These are phyloP conservation scores for Candida ulmi DNA, from an alignment of 805 yeast species.

Conservation along the genomic window DNA sequence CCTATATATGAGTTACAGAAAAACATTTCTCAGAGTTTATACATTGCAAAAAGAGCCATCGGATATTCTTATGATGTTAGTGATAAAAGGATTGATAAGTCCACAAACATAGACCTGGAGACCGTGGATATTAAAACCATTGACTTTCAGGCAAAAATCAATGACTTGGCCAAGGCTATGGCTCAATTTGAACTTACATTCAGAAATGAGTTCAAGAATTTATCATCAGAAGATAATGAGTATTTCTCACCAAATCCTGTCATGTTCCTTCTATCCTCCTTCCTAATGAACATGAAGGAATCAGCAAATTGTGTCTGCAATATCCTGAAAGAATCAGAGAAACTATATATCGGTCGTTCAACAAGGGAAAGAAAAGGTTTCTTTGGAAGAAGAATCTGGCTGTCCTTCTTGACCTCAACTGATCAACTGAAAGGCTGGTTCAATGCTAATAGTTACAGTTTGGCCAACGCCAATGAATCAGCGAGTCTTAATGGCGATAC, in stretches of 20 bases:
- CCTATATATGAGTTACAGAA: constrained; percentile 31
- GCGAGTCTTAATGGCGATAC: constrained; percentile 29
- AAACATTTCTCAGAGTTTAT: constrained; percentile 28
- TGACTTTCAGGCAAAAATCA: constrained; percentile 22
- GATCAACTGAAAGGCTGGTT: constrained; percentile 33
- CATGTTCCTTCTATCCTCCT: constrained; percentile 43
- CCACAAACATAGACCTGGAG: constrained; percentile 10
- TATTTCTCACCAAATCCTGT: constrained; percentile 41
- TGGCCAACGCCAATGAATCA: constrained; percentile 26
- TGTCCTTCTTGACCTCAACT: constrained; percentile 31
- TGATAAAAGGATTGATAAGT: neutral
- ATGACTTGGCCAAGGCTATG: constrained; percentile 25
- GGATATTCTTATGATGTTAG: constrained; percentile 37
- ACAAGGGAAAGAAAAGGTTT: constrained; percentile 29
- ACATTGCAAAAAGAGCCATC: constrained; percentile 27
- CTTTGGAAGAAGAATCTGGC: constrained; percentile 37
- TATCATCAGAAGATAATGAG: constrained; percentile 22
- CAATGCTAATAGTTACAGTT: constrained; percentile 16
- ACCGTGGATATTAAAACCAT: constrained; percentile 16
- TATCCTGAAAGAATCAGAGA: constrained; percentile 27
- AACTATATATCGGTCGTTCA: constrained; percentile 25
- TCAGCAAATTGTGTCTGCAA: constrained; percentile 26
- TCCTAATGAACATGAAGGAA: constrained; percentile 41
- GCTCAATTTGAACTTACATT: constrained; percentile 28
- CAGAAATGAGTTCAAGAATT: constrained; percentile 27